phyloP scores from a whole-genome alignment of 306 rosid genomes.

The Biancaea sappan region DNA sequence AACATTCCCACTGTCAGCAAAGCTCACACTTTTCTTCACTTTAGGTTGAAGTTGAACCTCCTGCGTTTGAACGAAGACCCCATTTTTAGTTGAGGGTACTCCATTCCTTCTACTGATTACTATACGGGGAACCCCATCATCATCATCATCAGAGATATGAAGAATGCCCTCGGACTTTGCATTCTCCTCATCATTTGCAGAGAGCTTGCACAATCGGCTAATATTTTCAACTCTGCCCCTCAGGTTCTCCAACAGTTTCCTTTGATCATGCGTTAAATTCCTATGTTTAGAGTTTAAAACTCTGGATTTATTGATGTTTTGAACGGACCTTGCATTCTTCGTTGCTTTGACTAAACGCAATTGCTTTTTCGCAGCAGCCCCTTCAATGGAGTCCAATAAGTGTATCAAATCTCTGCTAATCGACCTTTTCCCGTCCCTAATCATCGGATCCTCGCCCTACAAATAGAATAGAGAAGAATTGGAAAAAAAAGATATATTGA shows the following conservation, averaged over 20 bases:
- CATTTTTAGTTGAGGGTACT: constrained; percentile 34
- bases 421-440: constrained; percentile 67
- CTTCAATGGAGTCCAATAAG: constrained; percentile 75
- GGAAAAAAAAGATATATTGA: too few species aligned
- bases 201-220: constrained; percentile 51
- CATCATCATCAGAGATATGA: constrained; percentile 38
- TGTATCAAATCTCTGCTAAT: constrained; percentile 67
- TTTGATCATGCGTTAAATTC: constrained; percentile 46
- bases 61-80: constrained; percentile 38
- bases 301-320: constrained; percentile 43
- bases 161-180: constrained; percentile 51
- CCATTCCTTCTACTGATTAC: constrained; percentile 37
- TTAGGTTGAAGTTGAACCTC: constrained; percentile 59
- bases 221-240: constrained; percentile 78
- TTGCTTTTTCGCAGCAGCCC: constrained; percentile 54
- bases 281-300: constrained; percentile 26
- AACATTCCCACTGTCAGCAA: constrained; percentile 65
- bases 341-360: constrained; percentile 39
- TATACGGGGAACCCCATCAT: constrained; percentile 41
- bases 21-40: constrained; percentile 75
- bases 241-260: constrained; percentile 60
- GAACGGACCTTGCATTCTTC: constrained; percentile 50
- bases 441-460: constrained; percentile 67
- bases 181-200: constrained; percentile 50
- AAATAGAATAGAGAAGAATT: neutral